These are phyloP conservation scores for Macrolepiota dolichaula DNA, from an alignment of 768 basidiomycete genomes.

Conservation along the genomic window DNA sequence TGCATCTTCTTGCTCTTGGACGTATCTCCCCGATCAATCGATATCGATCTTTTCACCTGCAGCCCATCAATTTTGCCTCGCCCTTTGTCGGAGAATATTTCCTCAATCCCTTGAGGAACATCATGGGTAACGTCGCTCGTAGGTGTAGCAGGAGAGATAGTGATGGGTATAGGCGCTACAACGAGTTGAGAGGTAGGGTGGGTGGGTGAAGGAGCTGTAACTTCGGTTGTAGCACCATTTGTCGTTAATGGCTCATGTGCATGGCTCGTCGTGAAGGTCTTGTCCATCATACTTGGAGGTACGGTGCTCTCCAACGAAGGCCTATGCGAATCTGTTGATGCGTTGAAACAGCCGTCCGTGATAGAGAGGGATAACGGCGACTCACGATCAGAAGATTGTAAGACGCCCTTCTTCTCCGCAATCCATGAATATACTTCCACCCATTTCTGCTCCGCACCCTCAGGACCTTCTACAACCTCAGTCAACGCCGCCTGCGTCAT, in stretches of 20 bases:
- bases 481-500: conserved; percentile 81
- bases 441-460: conserved; percentile 78
- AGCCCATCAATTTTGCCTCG: conserved; percentile 11
- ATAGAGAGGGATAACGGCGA: not conserved
- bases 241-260: conserved; percentile 1
- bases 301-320: conserved; percentile 3
- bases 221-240: not conserved
- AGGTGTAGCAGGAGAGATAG: conserved; percentile 61
- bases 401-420: conserved; percentile 48
- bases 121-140: conserved; percentile 14
- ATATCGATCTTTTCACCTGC: conserved; percentile 31
- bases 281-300: conserved; percentile 5
- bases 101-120: not conserved
- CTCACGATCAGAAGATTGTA: conserved; percentile 17
- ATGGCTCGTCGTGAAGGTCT: not conserved
- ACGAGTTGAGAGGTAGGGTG: conserved; percentile 3
- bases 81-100: not conserved
- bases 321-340: not conserved
- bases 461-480: conserved; percentile 83
- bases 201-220: not conserved
- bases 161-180: conserved; percentile 45
- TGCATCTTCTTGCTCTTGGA: conserved; percentile 71
- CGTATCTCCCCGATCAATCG: conserved; percentile 39
- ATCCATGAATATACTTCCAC: conserved; percentile 86
- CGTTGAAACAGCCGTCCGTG: not conserved